These are phyloP conservation scores for Austroboletus rostrupii DNA, from an alignment of 1,284 basidiomycete genomes.

Conservation along the genomic window DNA sequence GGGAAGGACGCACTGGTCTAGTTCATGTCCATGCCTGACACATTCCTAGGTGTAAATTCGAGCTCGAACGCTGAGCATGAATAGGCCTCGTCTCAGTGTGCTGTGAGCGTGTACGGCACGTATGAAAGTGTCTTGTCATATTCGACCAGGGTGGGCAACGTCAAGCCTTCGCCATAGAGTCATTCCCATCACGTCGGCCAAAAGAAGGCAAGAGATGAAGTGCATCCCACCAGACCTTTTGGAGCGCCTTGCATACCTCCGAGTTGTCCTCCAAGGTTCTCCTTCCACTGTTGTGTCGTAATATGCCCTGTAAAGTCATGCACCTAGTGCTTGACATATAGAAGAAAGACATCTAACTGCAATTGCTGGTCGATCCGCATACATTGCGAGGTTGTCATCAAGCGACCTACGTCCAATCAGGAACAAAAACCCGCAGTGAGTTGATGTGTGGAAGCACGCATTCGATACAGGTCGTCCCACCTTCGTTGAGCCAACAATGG, in stretches of 20 bases:
- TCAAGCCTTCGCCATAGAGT: conserved; percentile 80
- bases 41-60: conserved; percentile 50
- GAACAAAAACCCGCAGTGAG: conserved; percentile 79
- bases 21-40: conserved; percentile 61
- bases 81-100: conserved; percentile 71
- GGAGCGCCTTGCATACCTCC: conserved; percentile 61
- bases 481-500: conserved; percentile 92
- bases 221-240: conserved; percentile 79
- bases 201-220: conserved; percentile 19
- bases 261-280: conserved; percentile 67
- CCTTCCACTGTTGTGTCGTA: conserved; percentile 85
- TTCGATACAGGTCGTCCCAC: conserved; percentile 95
- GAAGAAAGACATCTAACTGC: conserved; percentile 79
- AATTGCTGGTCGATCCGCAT: conserved; percentile 68
- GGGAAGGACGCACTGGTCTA: conserved; percentile 52
- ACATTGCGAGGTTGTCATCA: conserved; percentile 65
- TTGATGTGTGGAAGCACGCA: conserved; percentile 79
- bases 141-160: conserved; percentile 76
- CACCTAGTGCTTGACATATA: conserved; percentile 81
- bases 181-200: conserved; percentile 47
- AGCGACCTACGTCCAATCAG: conserved; percentile 76
- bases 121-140: conserved; percentile 83
- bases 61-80: conserved; percentile 43
- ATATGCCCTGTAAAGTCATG: conserved; percentile 78
- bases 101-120: conserved; percentile 68